phyloP scores from a whole-genome alignment of 2,329 filamentous ascomycete genomes.

The Aspergillus clavatus region DNA sequence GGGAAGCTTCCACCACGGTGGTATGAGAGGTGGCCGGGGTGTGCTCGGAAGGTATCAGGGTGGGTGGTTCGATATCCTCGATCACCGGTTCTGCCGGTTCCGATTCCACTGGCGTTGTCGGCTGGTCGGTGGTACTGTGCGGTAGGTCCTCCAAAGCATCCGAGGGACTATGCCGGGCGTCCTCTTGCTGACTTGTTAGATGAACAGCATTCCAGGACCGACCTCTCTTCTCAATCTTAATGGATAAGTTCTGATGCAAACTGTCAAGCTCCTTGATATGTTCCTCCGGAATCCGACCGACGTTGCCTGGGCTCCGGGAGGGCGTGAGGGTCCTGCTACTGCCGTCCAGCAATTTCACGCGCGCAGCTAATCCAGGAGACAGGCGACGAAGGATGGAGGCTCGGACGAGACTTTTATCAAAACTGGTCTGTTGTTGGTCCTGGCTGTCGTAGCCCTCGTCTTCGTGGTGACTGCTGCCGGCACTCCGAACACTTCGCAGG shows the following conservation, averaged over 20 bases:
- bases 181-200: conserved; percentile 10
- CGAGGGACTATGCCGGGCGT: conserved; percentile 16
- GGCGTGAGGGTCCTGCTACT: conserved; percentile 24
- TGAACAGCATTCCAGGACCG: conserved; percentile 32
- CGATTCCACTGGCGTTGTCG: neutral
- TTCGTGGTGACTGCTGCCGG: conserved; percentile 32
- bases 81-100: conserved; percentile 1
- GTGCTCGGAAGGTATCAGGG: neutral
- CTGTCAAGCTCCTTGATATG: conserved; percentile 40
- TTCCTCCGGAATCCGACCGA: conserved; percentile 39
- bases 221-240: conserved; percentile 36
- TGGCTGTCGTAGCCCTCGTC: conserved; percentile 21
- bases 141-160: conserved; percentile 17
- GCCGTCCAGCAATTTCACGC: conserved; percentile 40
- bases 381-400: conserved; percentile 39
- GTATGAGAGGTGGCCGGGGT: neutral
- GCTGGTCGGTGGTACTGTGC: neutral
- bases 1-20: neutral
- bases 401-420: conserved; percentile 27
- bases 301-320: conserved; percentile 21
- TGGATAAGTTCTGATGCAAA: conserved; percentile 36
- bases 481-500: conserved; percentile 31
- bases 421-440: conserved; percentile 10
- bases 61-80: neutral
- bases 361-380: conserved; percentile 40